A percentile compares a stretch with the other conserved stretches of the same genome.
phyloP scores from a whole-genome alignment of 257 asterid genomes.

The Cynanchum wilfordii region DNA sequence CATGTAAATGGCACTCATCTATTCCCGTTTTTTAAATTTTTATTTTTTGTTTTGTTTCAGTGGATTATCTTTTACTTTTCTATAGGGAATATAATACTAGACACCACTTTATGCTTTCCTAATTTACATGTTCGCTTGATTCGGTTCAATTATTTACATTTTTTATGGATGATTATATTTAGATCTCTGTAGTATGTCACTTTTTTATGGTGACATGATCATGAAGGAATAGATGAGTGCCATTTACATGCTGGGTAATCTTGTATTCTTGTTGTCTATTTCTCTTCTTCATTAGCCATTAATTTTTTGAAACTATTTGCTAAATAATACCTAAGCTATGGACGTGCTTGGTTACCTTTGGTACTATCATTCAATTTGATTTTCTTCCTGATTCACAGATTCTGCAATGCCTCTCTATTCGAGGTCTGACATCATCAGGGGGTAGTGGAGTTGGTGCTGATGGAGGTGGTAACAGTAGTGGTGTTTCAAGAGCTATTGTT shows the following conservation, averaged over 20 bases:
- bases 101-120: too few relatives aligned
- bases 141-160: too few relatives aligned
- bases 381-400: constrained; percentile 43
- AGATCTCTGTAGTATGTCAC: not conserved
- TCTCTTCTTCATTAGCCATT: not conserved
- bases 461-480: constrained; percentile 80
- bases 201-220: not conserved
- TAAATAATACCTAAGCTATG: not conserved
- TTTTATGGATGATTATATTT: not conserved
- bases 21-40: too few relatives aligned
- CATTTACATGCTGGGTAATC: not conserved
- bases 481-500: constrained; percentile 81
- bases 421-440: constrained; percentile 91
- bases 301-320: not conserved
- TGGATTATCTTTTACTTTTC: too few relatives aligned
- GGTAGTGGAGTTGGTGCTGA: constrained; percentile 59
- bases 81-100: too few relatives aligned
- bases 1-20: too few relatives aligned
- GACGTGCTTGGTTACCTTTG: not conserved
- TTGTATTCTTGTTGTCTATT: not conserved
- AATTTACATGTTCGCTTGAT: too few relatives aligned
- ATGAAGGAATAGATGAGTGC: not conserved
- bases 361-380: constrained; percentile 1
- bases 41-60: not conserved
- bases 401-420: constrained; percentile 67